Base-by-base conservation (phyloP, 2,329 filamentous ascomycete species). In the Fusarium sp. region DNA sequence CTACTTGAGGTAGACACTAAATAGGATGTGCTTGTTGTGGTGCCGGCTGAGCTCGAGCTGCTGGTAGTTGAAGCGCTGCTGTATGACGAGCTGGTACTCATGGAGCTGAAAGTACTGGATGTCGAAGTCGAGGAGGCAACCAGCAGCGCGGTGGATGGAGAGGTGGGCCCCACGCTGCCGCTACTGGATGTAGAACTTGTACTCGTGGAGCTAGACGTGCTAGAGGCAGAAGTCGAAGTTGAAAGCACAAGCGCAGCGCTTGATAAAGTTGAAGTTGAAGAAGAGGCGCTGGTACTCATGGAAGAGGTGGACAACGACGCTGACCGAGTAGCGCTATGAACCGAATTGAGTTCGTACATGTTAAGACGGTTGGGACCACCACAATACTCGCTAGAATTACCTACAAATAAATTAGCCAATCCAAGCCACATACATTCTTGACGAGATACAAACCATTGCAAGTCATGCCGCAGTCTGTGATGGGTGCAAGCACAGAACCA, bases 331-430 rank as follows among this genome's bases (percentile, higher is more conserved):
- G 49, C 60, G 0, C 67, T 64, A 0, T 62, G 53, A 0, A 52
- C 55, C 2, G 60, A 38, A 16, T 70, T 67, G 16, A 76, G 65
- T 45, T 78, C 60, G 44, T 81, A 81, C 2, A 80, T 71, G 26
- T 81, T 81, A 11, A 81, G 68, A 4, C 77, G 75, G 12, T 71
- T 71, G 0, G 73, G 59, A 0, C 78, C 80, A 52, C 80, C 80
- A 20, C 80, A 81, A 40, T 72, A 76, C 54, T 81, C 79, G 10
- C 77, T 79, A 4, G 69, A 59, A 42, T 81, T 81, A 3, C 75
- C 75, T 73, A 9, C 1, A 15, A 1, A 9, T 4, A 13, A 2
- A 28, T 74, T 12, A 74, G 63, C 6, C 11, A 9, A 1, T 2
- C 2, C 5, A 9, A 1, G 2, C 2, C 5, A 4, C 0, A 1